phyloP scores from a whole-genome alignment of 2,329 filamentous ascomycete genomes.

The Hymenoscyphus linearis region DNA sequence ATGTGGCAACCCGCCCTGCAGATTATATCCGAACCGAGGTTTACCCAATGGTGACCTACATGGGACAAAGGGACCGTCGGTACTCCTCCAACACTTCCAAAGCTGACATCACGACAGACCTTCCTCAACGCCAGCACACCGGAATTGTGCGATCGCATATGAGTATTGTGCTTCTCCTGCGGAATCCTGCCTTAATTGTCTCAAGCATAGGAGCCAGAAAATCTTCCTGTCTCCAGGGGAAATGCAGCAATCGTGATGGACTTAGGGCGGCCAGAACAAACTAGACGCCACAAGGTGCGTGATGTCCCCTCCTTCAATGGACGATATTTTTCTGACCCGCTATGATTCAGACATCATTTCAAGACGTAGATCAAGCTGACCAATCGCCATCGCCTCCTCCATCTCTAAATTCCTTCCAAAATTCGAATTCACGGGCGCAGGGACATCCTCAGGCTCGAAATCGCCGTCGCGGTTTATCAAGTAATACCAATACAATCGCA shows the following conservation, averaged over 20 bases:
- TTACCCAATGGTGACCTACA: background rate
- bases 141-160: background rate
- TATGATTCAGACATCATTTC: slow-evolving; percentile 24
- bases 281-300: background rate
- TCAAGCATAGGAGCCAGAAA: too few species aligned
- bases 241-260: background rate
- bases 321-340: background rate
- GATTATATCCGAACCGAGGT: background rate
- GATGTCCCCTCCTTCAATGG: background rate
- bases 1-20: too few species aligned
- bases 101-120: background rate
- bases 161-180: background rate
- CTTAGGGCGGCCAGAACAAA: background rate
- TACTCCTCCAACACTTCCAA: background rate
- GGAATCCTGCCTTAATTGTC: background rate
- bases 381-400: slow-evolving; percentile 7
- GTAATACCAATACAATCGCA: slow-evolving; percentile 8
- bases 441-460: background rate
- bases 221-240: background rate
- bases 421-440: background rate
- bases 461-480: background rate
- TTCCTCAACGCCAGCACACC: background rate
- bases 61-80: slow-evolving; percentile 4
- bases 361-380: slow-evolving; percentile 27
- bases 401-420: background rate